A percentile compares a stretch with the other conserved stretches of the same genome.
These are phyloP conservation scores for Bothriochloa decipiens DNA, from an alignment of 176 grass and related monocot genomes.

Conservation along the genomic window DNA sequence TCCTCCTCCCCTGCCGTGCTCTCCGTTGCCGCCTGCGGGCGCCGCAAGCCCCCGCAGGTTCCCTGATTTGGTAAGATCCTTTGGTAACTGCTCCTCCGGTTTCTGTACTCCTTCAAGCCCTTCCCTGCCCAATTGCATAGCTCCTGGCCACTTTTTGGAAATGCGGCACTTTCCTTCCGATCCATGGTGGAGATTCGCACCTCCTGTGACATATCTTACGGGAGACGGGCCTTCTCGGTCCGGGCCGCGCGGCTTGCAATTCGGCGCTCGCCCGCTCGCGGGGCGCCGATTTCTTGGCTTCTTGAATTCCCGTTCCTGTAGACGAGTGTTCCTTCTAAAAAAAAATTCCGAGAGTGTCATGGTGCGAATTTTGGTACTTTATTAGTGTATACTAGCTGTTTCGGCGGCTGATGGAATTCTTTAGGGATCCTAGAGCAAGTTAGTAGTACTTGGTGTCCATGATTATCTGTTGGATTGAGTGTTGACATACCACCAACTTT, in stretches of 20 bases:
- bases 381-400: neutral
- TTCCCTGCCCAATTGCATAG: slow-evolving; percentile 1
- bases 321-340: neutral
- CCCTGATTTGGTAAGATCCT: slow-evolving; percentile 19
- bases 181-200: neutral
- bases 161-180: slow-evolving; percentile 28
- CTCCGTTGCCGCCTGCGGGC: neutral
- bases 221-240: neutral
- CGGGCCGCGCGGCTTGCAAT: neutral
- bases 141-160: slow-evolving; percentile 24
- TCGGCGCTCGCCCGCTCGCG: slow-evolving; percentile 1
- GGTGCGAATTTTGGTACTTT: neutral
- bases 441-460: neutral
- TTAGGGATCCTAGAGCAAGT: neutral
- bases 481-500: slow-evolving; percentile 10
- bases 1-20: neutral
- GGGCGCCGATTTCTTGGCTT: neutral
- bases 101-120: neutral
- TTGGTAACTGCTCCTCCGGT: slow-evolving; percentile 9
- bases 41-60: neutral
- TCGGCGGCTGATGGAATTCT: neutral
- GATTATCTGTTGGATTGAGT: neutral
- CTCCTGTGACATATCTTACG: slow-evolving; percentile 9
- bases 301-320: neutral
- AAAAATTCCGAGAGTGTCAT: neutral